Evolutionary conservation across 176 grass and related monocot genomes (phyloP).

Genomic region (Juncus inflexus): DNA sequence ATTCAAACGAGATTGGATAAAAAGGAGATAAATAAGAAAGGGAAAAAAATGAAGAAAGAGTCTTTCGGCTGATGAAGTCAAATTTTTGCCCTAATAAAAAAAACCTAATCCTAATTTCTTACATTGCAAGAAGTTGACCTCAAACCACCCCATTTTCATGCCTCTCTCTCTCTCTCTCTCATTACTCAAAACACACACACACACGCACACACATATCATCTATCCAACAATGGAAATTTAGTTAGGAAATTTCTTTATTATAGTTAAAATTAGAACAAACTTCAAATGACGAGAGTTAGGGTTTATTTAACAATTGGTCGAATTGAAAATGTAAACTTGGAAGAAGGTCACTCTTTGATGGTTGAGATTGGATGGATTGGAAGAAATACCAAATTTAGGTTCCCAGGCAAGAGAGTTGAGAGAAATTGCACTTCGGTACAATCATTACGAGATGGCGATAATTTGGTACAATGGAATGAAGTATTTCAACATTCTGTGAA

Average conservation of each 20-base stretch:
- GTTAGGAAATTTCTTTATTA: too few species aligned
- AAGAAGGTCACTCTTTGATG: slow-evolving; percentile 22
- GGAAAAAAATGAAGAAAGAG: slow-evolving; percentile 2
- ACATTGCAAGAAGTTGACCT: slow-evolving; percentile 20
- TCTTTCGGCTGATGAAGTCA: slow-evolving; percentile 16
- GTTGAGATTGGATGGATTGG: slow-evolving; percentile 33
- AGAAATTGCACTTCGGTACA: slow-evolving; percentile 27
- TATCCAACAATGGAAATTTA: too few species aligned
- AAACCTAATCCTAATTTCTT: not conserved
- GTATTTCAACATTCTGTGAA: slow-evolving; percentile 27
- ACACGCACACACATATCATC: not conserved
- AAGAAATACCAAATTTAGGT: slow-evolving; percentile 23
- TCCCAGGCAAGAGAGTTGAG: slow-evolving; percentile 9
- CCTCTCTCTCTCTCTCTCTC: not conserved
- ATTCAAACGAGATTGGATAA: slow-evolving; percentile 11
- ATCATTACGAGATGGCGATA: slow-evolving; percentile 8
- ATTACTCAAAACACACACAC: not conserved
- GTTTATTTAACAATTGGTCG: slow-evolving; percentile 19
- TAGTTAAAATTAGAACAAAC: slow-evolving; percentile 1
- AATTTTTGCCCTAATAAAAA: slow-evolving; percentile 6
- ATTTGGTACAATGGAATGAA: slow-evolving; percentile 26
- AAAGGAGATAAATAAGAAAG: slow-evolving; percentile 10
- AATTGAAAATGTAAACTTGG: slow-evolving; percentile 14
- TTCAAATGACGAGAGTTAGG: slow-evolving; percentile 20
- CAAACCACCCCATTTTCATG: slow-evolving; percentile 6